Evolutionary conservation across 176 grass and related monocot species (phyloP).

Genomic region (Rhynchospora tenuis): DNA sequence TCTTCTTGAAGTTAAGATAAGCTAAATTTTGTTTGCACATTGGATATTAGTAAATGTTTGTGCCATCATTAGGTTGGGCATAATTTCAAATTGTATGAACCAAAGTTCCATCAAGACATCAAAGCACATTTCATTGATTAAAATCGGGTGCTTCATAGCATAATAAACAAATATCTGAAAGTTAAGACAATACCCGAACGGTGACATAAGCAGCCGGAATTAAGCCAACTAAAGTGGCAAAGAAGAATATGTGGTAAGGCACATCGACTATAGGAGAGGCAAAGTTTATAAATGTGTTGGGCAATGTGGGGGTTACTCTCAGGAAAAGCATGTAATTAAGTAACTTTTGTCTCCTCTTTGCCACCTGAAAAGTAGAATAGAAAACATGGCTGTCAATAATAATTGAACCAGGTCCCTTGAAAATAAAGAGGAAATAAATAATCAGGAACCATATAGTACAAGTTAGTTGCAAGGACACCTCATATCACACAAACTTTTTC

Average conservation of each 20-base stretch:
- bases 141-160: not conserved
- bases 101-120: not conserved
- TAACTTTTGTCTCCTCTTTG: slow-evolving; percentile 90
- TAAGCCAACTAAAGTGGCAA: slow-evolving; percentile 79
- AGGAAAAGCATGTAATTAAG: slow-evolving; percentile 98
- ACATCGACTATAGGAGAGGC: slow-evolving; percentile 98
- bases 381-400: slow-evolving; percentile 17
- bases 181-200: slow-evolving; percentile 49
- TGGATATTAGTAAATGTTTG: not conserved
- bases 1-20: not conserved
- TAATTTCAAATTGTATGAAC: not conserved
- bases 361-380: slow-evolving; percentile 44
- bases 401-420: not conserved
- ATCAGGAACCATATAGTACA: not conserved
- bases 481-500: not conserved
- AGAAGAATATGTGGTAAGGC: slow-evolving; percentile 81
- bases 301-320: slow-evolving; percentile 93
- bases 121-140: not conserved
- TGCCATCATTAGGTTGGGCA: not conserved
- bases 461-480: slow-evolving; percentile 4
- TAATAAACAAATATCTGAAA: not conserved
- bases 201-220: slow-evolving; percentile 89
- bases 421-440: not conserved
- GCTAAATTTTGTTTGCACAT: not conserved
- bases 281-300: slow-evolving; percentile 98